These are phyloP conservation scores for Cardamine chenopodiifolia DNA, from an alignment of 345 rosid species.

Conservation along the genomic window DNA sequence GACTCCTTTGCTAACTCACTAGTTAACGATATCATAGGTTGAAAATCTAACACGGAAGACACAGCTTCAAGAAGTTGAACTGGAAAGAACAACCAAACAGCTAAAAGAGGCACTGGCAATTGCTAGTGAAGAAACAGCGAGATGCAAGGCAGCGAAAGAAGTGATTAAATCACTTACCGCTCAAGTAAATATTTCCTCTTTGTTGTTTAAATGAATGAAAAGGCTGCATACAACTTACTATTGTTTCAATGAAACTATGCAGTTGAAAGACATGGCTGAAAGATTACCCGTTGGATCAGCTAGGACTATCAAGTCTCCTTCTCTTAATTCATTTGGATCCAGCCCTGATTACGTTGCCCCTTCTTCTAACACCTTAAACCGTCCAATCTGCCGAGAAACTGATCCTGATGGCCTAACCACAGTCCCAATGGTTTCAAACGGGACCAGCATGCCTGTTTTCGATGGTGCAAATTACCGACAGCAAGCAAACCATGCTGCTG, in stretches of 20 bases:
- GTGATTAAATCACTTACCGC: slow-evolving; percentile 97
- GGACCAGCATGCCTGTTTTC: slow-evolving; percentile 51
- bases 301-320: slow-evolving; percentile 57
- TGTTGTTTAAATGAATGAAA: background rate
- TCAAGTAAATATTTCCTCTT: slow-evolving; percentile 57
- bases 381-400: slow-evolving; percentile 52
- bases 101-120: slow-evolving; percentile 85
- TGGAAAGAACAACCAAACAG: slow-evolving; percentile 86
- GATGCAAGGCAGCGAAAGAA: slow-evolving; percentile 99
- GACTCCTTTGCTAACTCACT: slow-evolving; percentile 8
- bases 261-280: slow-evolving; percentile 95
- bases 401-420: slow-evolving; percentile 51
- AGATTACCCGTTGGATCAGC: slow-evolving; percentile 73
- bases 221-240: background rate
- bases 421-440: slow-evolving; percentile 52
- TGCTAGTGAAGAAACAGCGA: slow-evolving; percentile 89
- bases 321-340: slow-evolving; percentile 58
- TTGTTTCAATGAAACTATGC: slow-evolving; percentile 30
- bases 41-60: slow-evolving; percentile 85
- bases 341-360: slow-evolving; percentile 55
- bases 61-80: slow-evolving; percentile 84
- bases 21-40: slow-evolving; percentile 57
- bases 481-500: slow-evolving; percentile 52
- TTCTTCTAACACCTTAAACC: slow-evolving; percentile 50
- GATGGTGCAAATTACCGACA: slow-evolving; percentile 44